Evolutionary conservation across 2,329 filamentous ascomycete genomes (phyloP).

Genomic region (Cyclaneusma minus): DNA sequence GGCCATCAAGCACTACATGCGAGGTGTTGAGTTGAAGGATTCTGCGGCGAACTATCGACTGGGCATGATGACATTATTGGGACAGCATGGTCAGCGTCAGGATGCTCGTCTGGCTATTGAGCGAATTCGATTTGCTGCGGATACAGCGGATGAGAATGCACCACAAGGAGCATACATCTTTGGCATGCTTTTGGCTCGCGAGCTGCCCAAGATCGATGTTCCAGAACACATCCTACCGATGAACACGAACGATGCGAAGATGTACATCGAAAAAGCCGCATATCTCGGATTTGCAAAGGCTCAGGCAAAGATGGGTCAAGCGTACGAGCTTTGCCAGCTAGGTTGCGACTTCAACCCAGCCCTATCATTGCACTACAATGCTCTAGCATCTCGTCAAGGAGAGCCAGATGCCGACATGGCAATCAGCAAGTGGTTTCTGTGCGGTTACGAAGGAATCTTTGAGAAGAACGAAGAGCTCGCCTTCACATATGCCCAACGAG

Average conservation of each 20-base stretch:
- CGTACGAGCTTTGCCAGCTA: conserved; percentile 86
- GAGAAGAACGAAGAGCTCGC: conserved; percentile 91
- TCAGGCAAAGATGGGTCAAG: conserved; percentile 92
- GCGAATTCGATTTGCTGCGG: conserved; percentile 68
- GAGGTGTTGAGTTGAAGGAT: conserved; percentile 64
- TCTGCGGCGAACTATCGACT: conserved; percentile 77
- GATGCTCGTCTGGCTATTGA: conserved; percentile 67
- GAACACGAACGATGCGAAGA: conserved; percentile 57
- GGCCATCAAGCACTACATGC: conserved; percentile 79
- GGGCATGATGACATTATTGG: conserved; percentile 94
- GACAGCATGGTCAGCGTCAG: conserved; percentile 79
- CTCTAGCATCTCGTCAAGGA: conserved; percentile 78
- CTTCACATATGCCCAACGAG: conserved; percentile 78
- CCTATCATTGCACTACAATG: conserved; percentile 89
- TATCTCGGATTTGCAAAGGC: conserved; percentile 93
- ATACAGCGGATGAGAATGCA: conserved; percentile 86
- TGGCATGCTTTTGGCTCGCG: conserved; percentile 82
- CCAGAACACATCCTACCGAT: conserved; percentile 54
- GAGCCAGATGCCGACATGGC: conserved; percentile 89
- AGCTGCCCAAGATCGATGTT: conserved; percentile 78
- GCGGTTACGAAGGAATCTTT: conserved; percentile 83
- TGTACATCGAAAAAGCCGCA: conserved; percentile 92
- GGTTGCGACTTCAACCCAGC: conserved; percentile 91
- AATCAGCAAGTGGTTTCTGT: conserved; percentile 97
- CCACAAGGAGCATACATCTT: conserved; percentile 92